A percentile compares a stretch with the other conserved stretches of the same genome.
Conservation (phyloP, 2,329 filamentous ascomycete genomes). For the Pestalotiopsis sp. region DNA sequence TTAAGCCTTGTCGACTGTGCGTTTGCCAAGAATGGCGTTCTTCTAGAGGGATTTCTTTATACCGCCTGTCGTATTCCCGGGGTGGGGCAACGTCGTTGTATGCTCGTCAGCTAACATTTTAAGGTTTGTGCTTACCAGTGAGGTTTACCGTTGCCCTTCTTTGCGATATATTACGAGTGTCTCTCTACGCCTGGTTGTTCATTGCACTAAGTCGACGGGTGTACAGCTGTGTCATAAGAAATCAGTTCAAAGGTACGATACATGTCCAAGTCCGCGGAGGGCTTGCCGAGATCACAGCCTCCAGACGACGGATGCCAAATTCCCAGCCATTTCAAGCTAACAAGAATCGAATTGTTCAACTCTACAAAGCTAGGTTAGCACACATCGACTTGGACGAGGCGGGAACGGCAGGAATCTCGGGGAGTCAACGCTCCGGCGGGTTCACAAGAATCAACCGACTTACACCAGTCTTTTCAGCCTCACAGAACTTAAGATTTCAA, state of each 20-base stretch:
- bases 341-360: neutral
- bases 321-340: neutral
- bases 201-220: neutral
- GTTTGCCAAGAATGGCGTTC: neutral
- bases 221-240: neutral
- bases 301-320: neutral
- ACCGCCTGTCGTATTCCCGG: neutral
- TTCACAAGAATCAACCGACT: neutral
- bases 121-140: neutral
- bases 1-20: neutral
- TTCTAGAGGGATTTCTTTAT: neutral
- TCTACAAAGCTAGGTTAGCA: neutral
- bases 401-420: neutral
- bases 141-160: neutral
- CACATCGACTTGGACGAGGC: neutral
- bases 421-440: neutral
- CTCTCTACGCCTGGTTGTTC: neutral
- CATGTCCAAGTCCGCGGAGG: neutral
- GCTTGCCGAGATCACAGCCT: neutral
- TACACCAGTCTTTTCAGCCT: neutral
- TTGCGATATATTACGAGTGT: neutral
- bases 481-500: neutral
- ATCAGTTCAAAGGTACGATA: neutral
- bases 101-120: neutral
- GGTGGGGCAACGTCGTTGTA: neutral